Evolutionary conservation across 768 basidiomycete species (phyloP).

Genomic region (Tephrocybe sp.): DNA sequence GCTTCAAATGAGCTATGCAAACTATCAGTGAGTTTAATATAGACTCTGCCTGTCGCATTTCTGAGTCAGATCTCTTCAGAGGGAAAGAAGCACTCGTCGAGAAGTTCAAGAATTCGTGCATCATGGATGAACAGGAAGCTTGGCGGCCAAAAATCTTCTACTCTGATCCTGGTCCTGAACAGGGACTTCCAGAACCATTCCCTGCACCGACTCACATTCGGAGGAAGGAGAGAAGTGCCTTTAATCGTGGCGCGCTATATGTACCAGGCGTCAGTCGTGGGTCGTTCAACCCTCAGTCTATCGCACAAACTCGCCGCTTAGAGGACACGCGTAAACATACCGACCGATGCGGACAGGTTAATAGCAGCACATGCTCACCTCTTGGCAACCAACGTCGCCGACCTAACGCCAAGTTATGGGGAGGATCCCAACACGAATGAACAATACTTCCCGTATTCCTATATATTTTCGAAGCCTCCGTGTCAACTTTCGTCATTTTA

Average conservation of each 20-base stretch:
- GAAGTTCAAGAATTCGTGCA: slow-evolving; percentile 89
- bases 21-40: slow-evolving; percentile 72
- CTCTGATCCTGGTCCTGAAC: slow-evolving; percentile 65
- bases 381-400: slow-evolving; percentile 9
- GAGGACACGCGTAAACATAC: slow-evolving; percentile 14
- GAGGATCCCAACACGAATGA: not conserved
- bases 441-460: not conserved
- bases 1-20: slow-evolving; percentile 89
- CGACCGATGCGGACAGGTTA: slow-evolving; percentile 8
- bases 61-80: slow-evolving; percentile 33
- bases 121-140: slow-evolving; percentile 83
- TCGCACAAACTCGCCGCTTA: slow-evolving; percentile 16
- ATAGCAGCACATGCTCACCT: not conserved
- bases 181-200: slow-evolving; percentile 80
- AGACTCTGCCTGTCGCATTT: slow-evolving; percentile 6
- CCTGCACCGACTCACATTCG: slow-evolving; percentile 79
- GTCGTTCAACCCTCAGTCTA: slow-evolving; percentile 10
- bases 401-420: slow-evolving; percentile 13
- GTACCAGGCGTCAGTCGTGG: slow-evolving; percentile 31
- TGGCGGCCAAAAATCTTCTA: slow-evolving; percentile 88
- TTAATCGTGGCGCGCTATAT: slow-evolving; percentile 73
- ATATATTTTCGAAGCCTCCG: not conserved
- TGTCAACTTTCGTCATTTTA: not conserved
- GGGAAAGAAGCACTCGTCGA: slow-evolving; percentile 90
- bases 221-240: slow-evolving; percentile 80